These are phyloP conservation scores for Mallotus japonicus DNA, from an alignment of 441 rosid species.

Conservation along the genomic window DNA sequence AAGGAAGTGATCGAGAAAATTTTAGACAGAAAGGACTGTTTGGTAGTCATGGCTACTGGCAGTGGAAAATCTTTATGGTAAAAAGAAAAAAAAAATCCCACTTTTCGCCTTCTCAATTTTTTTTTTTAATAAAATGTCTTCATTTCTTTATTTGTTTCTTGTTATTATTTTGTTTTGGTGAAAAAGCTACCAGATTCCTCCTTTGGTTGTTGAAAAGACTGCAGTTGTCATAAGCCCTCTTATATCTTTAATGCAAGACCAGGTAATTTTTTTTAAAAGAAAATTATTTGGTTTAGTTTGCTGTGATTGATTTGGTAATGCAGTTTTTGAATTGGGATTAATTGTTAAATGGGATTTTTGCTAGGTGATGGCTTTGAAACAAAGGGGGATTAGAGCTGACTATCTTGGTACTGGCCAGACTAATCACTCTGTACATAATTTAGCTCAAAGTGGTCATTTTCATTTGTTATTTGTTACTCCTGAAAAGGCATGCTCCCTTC, in stretches of 20 bases:
- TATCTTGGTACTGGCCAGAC: slow-evolving; percentile 49
- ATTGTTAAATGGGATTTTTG: not conserved
- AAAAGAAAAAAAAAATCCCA: not conserved
- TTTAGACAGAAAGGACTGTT: slow-evolving; percentile 35
- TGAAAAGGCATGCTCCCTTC: slow-evolving; percentile 45
- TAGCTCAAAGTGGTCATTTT: slow-evolving; percentile 43
- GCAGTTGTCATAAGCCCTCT: slow-evolving; percentile 50
- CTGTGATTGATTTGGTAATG: not conserved
- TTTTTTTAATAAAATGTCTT: not conserved
- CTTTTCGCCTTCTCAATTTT: not conserved
- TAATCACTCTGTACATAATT: slow-evolving; percentile 36
- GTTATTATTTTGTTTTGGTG: not conserved
- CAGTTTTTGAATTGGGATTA: not conserved
- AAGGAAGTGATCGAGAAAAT: slow-evolving; percentile 43
- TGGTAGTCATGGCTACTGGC: slow-evolving; percentile 60
- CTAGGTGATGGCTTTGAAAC: slow-evolving; percentile 49
- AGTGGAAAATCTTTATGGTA: slow-evolving; percentile 57
- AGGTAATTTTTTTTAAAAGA: slow-evolving; percentile 23
- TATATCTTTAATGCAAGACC: slow-evolving; percentile 56
- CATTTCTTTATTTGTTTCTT: not conserved
- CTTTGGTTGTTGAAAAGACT: slow-evolving; percentile 38
- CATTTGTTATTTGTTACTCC: slow-evolving; percentile 46
- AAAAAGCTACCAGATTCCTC: slow-evolving; percentile 53
- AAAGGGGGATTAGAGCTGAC: slow-evolving; percentile 45
- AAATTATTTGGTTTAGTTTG: not conserved